Base-by-base conservation (phyloP, 257 asterid species). In the Nicotiana knightiana region DNA sequence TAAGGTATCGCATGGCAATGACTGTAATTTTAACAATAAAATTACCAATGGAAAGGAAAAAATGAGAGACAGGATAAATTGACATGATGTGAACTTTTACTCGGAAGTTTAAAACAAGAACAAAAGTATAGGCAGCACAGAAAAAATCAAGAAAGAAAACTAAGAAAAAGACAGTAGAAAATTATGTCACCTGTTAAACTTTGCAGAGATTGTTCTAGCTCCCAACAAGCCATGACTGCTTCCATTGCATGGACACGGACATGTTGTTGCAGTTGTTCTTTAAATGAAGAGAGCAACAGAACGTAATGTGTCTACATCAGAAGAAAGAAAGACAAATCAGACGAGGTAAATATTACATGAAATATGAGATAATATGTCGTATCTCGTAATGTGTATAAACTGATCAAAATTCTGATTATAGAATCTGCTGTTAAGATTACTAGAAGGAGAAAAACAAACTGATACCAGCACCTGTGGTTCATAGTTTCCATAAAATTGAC, bases 161-260 rank as follows among this genome's bases (percentile, higher is more conserved):
- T 24, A 10, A 73, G 37, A 39, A 70, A 33, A 66, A 35, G 24
- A 33, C 28, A 4, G 77, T 46, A 21, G n/a, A 26, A 51, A 26
- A 78, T 9, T 67, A 15, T 28, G 62, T 81, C 82, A 95, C 99
- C 98, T 81, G 99, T 93, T 88, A 96, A 89, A 90, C 97, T 96
- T 87, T 96, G 99, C 87, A 96, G 86, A 3, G 99, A 96, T 85
- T 96, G 99, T 90, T 96, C 99, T 1, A 96, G 97, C 91, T 96
- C 99, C 99, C 99, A 96, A 87, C 99, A 96, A 85, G 98, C 98
- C 99, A 94, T 96, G 91, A 96, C 99, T 37, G 99, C 98, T 93
- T 96, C 99, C 99, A 96, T 94, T 66, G 99, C 99, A 90, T 96
- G 99, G 77, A 96, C 98, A 1, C 99, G 95, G 21, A 96, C 99